Evolutionary conservation across 2,329 filamentous ascomycete species (phyloP), one percentile per base, ranked within the genome.

Genomic region (Mollisia scopiformis): DNA sequence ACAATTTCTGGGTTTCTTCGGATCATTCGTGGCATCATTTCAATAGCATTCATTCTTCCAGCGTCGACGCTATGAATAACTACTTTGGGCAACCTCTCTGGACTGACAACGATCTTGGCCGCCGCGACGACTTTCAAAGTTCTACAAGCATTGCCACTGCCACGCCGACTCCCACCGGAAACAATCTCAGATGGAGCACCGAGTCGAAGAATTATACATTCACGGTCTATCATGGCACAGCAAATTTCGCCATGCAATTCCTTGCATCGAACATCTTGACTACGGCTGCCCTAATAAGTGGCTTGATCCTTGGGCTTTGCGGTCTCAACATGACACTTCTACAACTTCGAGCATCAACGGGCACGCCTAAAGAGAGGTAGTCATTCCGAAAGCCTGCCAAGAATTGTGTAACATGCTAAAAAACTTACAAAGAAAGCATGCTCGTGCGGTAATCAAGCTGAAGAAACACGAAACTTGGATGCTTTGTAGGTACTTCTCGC

Each of bases 381-480:
- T 58, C 13, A 37, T 14, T 39, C 28, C n/a, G 30, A n/a, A 27
- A 8, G 8, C 6, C 13, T n/a, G n/a, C 33, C 8, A n/a, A n/a
- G n/a, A n/a, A n/a, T n/a, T 25, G 11, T 11, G 30, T 10, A 16
- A 11, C 52, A 16, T 10, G 28, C 64, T 67, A 51, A 65, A 51
- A 65, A 54, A 53, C n/a, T 30, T 37, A 14, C 5, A 16, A 28
- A 71, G 70, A 50, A 59, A 61, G 28, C 64, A 66, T 35, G 68
- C 62, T 19, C 31, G n/a, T 21, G 56, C 59, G 25, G 59, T 72
- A 27, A 37, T 53, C 21, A 47, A 57, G 21, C 58, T 72, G 55
- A 71, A 67, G 55, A 50, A 47, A 7, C 60, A 66, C 27, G 47
- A 35, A n/a, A 69, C 64, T 39, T 72, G 70, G 70, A 64, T 72